Conservation (phyloP, 2,329 filamentous ascomycete species). For the Colletotrichum aenigma region DNA sequence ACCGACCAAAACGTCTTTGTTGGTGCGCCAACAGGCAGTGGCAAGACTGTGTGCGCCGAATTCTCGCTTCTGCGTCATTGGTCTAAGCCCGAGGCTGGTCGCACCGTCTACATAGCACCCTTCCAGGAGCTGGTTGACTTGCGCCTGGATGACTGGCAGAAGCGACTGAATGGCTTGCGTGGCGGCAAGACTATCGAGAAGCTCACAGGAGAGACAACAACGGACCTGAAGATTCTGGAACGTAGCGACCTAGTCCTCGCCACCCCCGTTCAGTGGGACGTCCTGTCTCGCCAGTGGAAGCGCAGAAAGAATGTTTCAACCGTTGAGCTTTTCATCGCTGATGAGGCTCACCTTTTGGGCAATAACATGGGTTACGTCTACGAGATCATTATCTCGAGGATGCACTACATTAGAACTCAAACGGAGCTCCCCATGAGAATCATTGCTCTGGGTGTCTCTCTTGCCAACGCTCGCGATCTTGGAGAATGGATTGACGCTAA, state of each 20-base stretch:
- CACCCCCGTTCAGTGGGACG: conserved; percentile 94
- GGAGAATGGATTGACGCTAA: conserved; percentile 98
- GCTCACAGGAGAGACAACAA: conserved; percentile 89
- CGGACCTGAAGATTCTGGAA: conserved; percentile 87
- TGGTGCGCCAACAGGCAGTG: conserved; percentile 90
- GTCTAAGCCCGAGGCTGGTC: conserved; percentile 70
- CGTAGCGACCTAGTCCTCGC: conserved; percentile 88
- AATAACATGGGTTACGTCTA: conserved; percentile 88
- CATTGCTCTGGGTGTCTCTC: conserved; percentile 86
- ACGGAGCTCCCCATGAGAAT: conserved; percentile 86
- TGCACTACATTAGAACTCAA: conserved; percentile 94
- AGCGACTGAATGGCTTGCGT: conserved; percentile 71
- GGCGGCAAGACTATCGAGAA: conserved; percentile 92
- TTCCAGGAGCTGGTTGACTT: conserved; percentile 92
- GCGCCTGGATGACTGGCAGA: conserved; percentile 83
- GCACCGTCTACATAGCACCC: conserved; percentile 92
- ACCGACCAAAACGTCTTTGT: conserved; percentile 94
- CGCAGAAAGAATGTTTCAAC: conserved; percentile 93
- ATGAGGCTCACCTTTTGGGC: conserved; percentile 93
- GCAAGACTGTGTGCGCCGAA: conserved; percentile 96
- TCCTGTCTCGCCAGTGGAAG: conserved; percentile 94
- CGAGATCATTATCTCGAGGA: conserved; percentile 95
- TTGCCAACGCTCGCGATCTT: conserved; percentile 91
- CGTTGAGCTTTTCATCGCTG: conserved; percentile 89
- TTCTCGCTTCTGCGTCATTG: conserved; percentile 91